A percentile compares a stretch with the other conserved stretches of the same genome.
These are phyloP conservation scores for Bipolaris cookei DNA, from an alignment of 2,329 filamentous ascomycete genomes.

Conservation along the genomic window DNA sequence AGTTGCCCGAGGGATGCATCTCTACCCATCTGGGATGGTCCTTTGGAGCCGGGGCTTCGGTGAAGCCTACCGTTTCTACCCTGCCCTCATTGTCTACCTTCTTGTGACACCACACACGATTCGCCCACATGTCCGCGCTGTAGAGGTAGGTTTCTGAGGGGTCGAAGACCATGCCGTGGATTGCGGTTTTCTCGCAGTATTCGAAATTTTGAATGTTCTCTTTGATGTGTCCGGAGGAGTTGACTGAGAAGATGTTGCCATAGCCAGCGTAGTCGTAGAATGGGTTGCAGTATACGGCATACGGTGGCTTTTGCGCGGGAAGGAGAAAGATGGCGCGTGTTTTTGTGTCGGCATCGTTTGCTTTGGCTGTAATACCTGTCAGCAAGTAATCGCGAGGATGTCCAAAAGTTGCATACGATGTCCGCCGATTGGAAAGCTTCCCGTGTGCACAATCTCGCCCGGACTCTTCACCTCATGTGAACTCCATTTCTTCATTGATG, in stretches of 20 bases:
- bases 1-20: constrained; percentile 77
- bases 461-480: constrained; percentile 79
- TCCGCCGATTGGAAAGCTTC: constrained; percentile 75
- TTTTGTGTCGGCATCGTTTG: constrained; percentile 73
- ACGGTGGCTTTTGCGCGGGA: constrained; percentile 76
- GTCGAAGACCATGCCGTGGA: constrained; percentile 85
- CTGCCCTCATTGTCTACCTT: constrained; percentile 67
- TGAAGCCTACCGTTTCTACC: constrained; percentile 72
- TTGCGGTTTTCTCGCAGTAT: constrained; percentile 72
- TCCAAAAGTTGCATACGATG: constrained; percentile 64
- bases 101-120: constrained; percentile 84
- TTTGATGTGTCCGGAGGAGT: constrained; percentile 62
- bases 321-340: constrained; percentile 90
- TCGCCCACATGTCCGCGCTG: constrained; percentile 77
- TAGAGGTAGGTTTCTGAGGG: constrained; percentile 76
- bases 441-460: constrained; percentile 74
- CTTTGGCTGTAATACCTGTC: constrained; percentile 61
- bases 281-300: constrained; percentile 85
- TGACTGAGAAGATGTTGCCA: constrained; percentile 76
- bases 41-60: constrained; percentile 71
- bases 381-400: neutral
- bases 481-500: constrained; percentile 93
- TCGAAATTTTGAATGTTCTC: constrained; percentile 74
- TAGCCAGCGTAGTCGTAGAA: constrained; percentile 87
- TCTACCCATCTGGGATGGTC: constrained; percentile 91